Evolutionary conservation across 2,329 filamentous ascomycete species (phyloP).

Genomic region (Tolypocladium inflatum): DNA sequence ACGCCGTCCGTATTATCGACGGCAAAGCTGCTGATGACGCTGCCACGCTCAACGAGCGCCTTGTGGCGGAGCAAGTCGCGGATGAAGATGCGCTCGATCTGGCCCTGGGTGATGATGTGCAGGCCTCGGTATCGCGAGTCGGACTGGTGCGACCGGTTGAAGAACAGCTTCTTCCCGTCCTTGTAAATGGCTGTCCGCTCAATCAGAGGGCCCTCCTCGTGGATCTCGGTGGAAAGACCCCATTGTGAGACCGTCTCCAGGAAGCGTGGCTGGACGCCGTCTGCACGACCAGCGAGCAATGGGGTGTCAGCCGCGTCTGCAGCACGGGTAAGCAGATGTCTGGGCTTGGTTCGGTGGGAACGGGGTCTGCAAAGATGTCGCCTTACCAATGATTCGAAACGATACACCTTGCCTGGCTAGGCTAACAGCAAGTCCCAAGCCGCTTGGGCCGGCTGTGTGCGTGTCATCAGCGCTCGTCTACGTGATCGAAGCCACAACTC

Average conservation of each 20-base stretch:
- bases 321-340: too few relatives aligned
- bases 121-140: conserved; percentile 24
- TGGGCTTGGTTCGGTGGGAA: too few relatives aligned
- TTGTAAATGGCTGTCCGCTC: conserved; percentile 18
- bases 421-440: conserved; percentile 18
- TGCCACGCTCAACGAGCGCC: conserved; percentile 18
- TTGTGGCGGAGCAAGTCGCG: conserved; percentile 22
- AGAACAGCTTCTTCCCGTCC: conserved; percentile 17
- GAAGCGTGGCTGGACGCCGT: conserved; percentile 12
- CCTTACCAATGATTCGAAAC: conserved; percentile 22
- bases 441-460: conserved; percentile 19
- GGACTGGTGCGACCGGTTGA: conserved; percentile 15
- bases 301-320: conserved; percentile 18
- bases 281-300: conserved; percentile 15
- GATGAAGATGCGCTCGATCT: conserved; percentile 24
- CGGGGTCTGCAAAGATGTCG: not conserved
- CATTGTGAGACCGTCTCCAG: conserved; percentile 4
- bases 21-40: conserved; percentile 10
- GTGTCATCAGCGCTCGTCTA: too few relatives aligned
- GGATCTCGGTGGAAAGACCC: conserved; percentile 16
- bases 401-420: conserved; percentile 20
- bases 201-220: conserved; percentile 22
- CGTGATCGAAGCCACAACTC: not conserved
- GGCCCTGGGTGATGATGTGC: conserved; percentile 25
- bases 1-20: not conserved